Conservation (phyloP, 2,329 filamentous ascomycete species). For the Alternaria infectoria region DNA sequence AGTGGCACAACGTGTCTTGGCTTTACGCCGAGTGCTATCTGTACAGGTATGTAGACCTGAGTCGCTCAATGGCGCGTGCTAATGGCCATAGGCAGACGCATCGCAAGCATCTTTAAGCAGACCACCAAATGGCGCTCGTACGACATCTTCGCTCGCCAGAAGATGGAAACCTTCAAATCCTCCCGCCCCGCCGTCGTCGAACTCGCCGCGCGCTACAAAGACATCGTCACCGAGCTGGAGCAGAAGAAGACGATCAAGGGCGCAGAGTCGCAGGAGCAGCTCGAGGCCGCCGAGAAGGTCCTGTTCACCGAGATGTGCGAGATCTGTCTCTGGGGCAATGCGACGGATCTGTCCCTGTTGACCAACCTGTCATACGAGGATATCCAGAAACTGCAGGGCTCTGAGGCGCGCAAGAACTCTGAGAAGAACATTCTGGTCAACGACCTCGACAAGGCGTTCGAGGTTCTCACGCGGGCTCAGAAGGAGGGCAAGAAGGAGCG, state of each 20-base stretch:
- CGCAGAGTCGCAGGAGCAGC: conserved; percentile 56
- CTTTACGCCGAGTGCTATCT: conserved; percentile 94
- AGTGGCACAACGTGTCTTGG: conserved; percentile 88
- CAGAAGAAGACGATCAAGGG: conserved; percentile 54
- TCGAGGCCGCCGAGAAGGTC: conserved; percentile 73
- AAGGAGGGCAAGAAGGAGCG: conserved; percentile 68
- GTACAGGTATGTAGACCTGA: conserved; percentile 66
- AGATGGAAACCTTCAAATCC: conserved; percentile 89
- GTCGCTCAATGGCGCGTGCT: neutral
- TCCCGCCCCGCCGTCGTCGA: conserved; percentile 86
- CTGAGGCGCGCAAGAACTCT: conserved; percentile 80
- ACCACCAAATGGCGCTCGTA: conserved; percentile 87
- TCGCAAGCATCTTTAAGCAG: conserved; percentile 77
- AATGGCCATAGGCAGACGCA: conserved; percentile 64
- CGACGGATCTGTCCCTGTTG: conserved; percentile 89
- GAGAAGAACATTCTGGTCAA: conserved; percentile 94
- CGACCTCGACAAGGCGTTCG: conserved; percentile 76
- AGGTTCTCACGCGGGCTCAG: conserved; percentile 69
- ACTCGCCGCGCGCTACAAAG: conserved; percentile 77
- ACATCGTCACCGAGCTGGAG: conserved; percentile 72
- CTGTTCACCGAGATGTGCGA: conserved; percentile 94
- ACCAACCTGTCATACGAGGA: conserved; percentile 93
- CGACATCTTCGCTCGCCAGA: conserved; percentile 88
- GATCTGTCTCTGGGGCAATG: conserved; percentile 97
- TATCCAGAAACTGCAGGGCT: conserved; percentile 94